Evolutionary conservation across 23 red algal species (phyloP).

Genomic region (Pyropia haitanensis): DNA sequence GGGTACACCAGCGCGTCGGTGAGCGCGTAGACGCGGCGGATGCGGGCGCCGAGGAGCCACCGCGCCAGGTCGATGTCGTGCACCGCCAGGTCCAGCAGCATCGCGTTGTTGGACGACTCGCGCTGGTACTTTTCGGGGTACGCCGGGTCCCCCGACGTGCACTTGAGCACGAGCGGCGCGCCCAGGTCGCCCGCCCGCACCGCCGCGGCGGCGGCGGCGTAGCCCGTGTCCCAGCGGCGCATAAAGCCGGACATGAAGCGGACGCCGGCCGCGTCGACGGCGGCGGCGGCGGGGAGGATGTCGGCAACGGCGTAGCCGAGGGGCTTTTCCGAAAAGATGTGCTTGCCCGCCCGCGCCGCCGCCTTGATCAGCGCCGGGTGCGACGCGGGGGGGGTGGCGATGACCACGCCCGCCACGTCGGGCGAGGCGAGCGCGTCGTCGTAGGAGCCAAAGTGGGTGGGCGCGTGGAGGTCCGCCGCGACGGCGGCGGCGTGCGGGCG

Average conservation of each 20-base stretch:
- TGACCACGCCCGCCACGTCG: conserved; percentile 51
- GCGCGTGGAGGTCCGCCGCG: conserved; percentile 27
- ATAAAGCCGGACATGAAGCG: conserved; percentile 80
- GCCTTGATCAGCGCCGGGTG: conserved; percentile 50
- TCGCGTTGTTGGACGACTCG: conserved; percentile 40
- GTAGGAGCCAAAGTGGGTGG: conserved; percentile 29
- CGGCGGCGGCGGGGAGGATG: conserved; percentile 16
- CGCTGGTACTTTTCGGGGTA: conserved; percentile 90
- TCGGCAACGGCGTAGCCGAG: conserved; percentile 35
- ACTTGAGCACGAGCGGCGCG: conserved; percentile 65
- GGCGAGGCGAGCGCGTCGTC: conserved; percentile 45
- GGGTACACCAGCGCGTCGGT: conserved; percentile 70
- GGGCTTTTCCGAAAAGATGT: conserved; percentile 89
- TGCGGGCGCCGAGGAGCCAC: conserved; percentile 64
- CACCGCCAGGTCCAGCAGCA: conserved; percentile 73
- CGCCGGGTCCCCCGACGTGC: conserved; percentile 81
- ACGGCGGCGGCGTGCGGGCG: conserved; percentile 16
- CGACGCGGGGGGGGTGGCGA: conserved; percentile 65
- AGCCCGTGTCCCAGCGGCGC: conserved; percentile 61
- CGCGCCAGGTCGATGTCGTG: conserved; percentile 91
- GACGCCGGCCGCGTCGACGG: conserved; percentile 17
- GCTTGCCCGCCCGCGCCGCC: conserved; percentile 59
- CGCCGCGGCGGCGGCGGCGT: conserved; percentile 10
- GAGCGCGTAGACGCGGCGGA: conserved; percentile 57
- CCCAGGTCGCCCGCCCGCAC: conserved; percentile 45